Conservation (phyloP, 352 stramenopile species). For the Pythium myriotylum region DNA sequence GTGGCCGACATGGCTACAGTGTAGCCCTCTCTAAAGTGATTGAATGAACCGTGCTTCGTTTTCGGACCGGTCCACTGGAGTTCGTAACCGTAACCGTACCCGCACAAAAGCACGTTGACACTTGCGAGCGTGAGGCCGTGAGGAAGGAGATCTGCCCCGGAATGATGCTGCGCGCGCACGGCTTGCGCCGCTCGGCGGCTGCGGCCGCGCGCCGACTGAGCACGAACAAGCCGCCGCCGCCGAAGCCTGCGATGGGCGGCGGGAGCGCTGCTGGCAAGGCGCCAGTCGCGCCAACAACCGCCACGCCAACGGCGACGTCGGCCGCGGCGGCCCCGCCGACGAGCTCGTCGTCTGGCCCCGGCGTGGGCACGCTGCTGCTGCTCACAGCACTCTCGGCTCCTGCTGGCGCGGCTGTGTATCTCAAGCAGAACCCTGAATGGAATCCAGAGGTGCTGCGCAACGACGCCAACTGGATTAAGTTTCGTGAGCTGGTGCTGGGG, state of each 20-base stretch:
- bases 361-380: slow-evolving; percentile 44
- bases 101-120: slow-evolving; percentile 12
- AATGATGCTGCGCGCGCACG: slow-evolving; percentile 22
- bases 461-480: slow-evolving; percentile 70
- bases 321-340: slow-evolving; percentile 29
- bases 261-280: slow-evolving; percentile 13
- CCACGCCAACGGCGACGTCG: slow-evolving; percentile 1
- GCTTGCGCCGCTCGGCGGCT: slow-evolving; percentile 19
- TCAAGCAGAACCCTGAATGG: slow-evolving; percentile 80
- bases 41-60: not conserved
- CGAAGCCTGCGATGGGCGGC: slow-evolving; percentile 12
- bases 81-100: not conserved
- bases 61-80: slow-evolving; percentile 5
- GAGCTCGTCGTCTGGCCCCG: slow-evolving; percentile 34
- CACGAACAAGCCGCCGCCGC: slow-evolving; percentile 5
- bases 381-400: slow-evolving; percentile 53
- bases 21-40: not conserved
- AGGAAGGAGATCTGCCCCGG: not conserved
- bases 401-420: slow-evolving; percentile 58
- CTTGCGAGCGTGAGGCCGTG: slow-evolving; percentile 5
- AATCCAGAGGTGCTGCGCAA: slow-evolving; percentile 64
- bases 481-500: slow-evolving; percentile 75
- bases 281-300: slow-evolving; percentile 4
- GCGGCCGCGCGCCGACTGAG: slow-evolving; percentile 19
- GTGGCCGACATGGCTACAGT: slow-evolving; percentile 30